Evolutionary conservation across 352 stramenopile genomes (phyloP), one percentile per base, ranked within the genome.

Genomic region (Pythium monospermum): DNA sequence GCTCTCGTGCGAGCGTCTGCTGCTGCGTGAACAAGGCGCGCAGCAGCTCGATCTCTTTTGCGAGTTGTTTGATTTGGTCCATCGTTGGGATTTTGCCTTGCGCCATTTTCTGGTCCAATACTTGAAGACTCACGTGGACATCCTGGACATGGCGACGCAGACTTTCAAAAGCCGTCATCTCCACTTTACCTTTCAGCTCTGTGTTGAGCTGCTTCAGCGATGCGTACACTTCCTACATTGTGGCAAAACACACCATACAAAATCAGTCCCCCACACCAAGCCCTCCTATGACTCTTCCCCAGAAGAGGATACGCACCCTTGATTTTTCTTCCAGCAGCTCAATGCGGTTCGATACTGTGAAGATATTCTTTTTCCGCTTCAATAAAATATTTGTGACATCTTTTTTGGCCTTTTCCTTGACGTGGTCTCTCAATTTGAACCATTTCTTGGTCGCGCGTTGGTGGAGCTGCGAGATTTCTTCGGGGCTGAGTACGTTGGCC

Each of bases 281-380:
- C n/a, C n/a, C n/a, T n/a, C n/a, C n/a, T n/a, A n/a, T n/a, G n/a
- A n/a, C n/a, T n/a, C n/a, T n/a, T n/a, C n/a, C 22, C 47, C 16
- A 23, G 19, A 30, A 11, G 26, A 26, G 12, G 12, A 36, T 16
- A 26, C 33, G 44, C 28, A 69, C 66, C 31, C 69, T 64, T 1
- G 77, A 88, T 38, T 88, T 88, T 10, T 88, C 77, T 22, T 88
- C 77, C 0, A 88, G 61, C 13, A 88, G 54, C 48, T 88, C 77
- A 44, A 88, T 85, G 23, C 77, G 66, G 6, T 76, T 78, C 8
- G 77, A 88, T 5, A 88, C 75, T 1, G 77, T 88, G 43, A 88
- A 88, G 4, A 88, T 73, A 18, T 86, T 88, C 39, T 88, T 88
- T 61, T 88, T 88, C 44, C 77, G 77, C 56, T 84, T 88, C 39